Base-by-base conservation (phyloP, 2,329 filamentous ascomycete genomes). In the Fusarium udum region DNA sequence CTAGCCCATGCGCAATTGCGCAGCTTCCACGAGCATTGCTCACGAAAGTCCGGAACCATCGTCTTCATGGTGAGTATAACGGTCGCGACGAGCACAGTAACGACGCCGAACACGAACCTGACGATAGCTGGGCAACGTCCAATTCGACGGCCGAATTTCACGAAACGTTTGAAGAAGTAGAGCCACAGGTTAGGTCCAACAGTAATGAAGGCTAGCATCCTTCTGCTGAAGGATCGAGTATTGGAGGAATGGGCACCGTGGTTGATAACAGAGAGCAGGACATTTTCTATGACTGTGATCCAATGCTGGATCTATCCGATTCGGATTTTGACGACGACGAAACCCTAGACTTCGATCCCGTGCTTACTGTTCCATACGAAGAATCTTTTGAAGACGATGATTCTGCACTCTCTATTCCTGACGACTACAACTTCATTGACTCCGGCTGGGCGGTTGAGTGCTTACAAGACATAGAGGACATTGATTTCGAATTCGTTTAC, bases 401-500 rank as follows among this genome's bases (percentile, higher is more conserved):
- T 81, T 69, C 72, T 61, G 58, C 42, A 40, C 86, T 89, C 79
- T 82, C 87, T 86, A 86, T 82, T 71, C 78, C 79, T 83, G 81
- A 86, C 81, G 87, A 93, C 79, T 80, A 87, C 67, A 87, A 87
- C 83, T 92, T 90, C 82, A 83, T 92, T 86, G 90, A 93, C 81
- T 91, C 89, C 77, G 92, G 91, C 67, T 95, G 91, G 92, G 91
- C 88, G 82, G 88, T 88, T 84, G 89, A 93, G 86, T 92, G 92
- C 94, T 97, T 95, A 97, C 93, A 90, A 88, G 88, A 92, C 83
- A 83, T 87, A 98, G 96, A 99, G 89, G 96, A 99, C 80, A 99
- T 99, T 84, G 96, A 99, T 87, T 98, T 99, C 86, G 95, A 98
- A 82, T 98, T 98, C 84, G 96, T 99, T 69, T 99, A 99, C 85